A percentile compares a stretch with the other conserved stretches of the same genome.
Evolutionary conservation across 2,329 filamentous ascomycete genomes (phyloP).

Genomic region (Aspergillus sp.): DNA sequence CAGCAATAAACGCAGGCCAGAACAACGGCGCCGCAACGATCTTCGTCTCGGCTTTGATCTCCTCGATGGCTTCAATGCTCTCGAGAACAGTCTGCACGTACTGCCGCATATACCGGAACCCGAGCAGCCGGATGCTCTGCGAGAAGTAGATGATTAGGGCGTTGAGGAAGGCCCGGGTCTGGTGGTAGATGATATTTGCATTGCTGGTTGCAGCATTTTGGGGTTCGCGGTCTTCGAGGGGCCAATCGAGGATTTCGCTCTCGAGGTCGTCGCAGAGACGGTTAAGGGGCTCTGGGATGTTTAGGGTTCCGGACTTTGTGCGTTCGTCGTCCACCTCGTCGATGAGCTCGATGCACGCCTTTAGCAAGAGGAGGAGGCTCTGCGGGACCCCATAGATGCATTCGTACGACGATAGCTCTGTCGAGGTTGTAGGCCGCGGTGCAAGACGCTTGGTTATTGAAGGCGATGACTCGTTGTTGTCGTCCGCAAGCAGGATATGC

Average conservation of each 20-base stretch:
- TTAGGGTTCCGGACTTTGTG: background rate
- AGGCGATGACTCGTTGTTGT: background rate
- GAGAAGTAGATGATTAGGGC: conserved; percentile 11
- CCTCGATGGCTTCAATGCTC: conserved; percentile 9
- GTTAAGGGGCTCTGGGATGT: background rate
- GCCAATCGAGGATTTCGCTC: conserved; percentile 10
- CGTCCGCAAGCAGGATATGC: background rate
- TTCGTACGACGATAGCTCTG: background rate
- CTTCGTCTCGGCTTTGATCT: conserved; percentile 3
- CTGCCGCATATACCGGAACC: conserved; percentile 5
- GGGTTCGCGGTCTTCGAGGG: background rate
- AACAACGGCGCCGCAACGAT: conserved; percentile 3
- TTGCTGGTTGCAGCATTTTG: background rate
- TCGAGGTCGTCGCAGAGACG: conserved; percentile 4
- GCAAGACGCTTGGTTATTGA: background rate
- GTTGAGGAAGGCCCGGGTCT: conserved; percentile 7
- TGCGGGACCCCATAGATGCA: conserved; percentile 9
- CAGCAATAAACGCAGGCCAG: conserved; percentile 11
- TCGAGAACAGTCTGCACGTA: conserved; percentile 7
- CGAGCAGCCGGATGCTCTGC: conserved; percentile 2
- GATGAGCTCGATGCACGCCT: conserved; percentile 4
- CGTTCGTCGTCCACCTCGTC: background rate
- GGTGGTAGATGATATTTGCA: conserved; percentile 3
- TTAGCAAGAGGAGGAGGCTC: conserved; percentile 3
- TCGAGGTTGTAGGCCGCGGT: background rate